phyloP scores from a whole-genome alignment of 345 rosid genomes.

The Raphanus raphanistrum region DNA sequence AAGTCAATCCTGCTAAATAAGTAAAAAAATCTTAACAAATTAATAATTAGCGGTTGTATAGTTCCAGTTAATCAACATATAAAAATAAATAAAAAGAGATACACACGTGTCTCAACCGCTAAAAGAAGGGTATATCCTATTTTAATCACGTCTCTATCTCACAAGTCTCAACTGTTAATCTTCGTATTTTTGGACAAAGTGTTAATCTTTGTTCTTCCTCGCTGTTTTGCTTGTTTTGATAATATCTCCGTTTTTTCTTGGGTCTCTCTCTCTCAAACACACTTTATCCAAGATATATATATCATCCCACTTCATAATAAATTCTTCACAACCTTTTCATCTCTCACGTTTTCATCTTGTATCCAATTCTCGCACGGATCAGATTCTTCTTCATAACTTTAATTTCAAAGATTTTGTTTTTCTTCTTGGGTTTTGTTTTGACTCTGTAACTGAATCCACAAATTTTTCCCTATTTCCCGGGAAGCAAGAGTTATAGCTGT shows the following conservation, averaged over 20 bases:
- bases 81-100: not conserved
- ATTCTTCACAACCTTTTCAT: conserved; percentile 34
- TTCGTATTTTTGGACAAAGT: not conserved
- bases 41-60: not conserved
- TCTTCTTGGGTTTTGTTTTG: conserved; percentile 2
- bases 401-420: not conserved
- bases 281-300: conserved; percentile 23
- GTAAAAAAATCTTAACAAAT: not conserved
- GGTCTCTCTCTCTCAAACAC: conserved; percentile 1
- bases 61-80: conserved; percentile 6
- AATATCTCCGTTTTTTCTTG: conserved; percentile 23
- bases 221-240: conserved; percentile 1
- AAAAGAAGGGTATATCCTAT: not conserved
- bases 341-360: conserved; percentile 54
- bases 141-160: conserved; percentile 21
- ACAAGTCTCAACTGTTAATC: conserved; percentile 13
- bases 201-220: not conserved
- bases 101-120: conserved; percentile 11
- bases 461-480: conserved; percentile 7
- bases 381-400: not conserved
- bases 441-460: conserved; percentile 9
- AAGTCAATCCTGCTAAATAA: not conserved
- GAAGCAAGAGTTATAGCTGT: not conserved
- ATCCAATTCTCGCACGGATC: conserved; percentile 15
- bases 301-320: not conserved